Percentiles rank a stretch among this genome's conserved stretches.
phyloP scores from a whole-genome alignment of 352 stramenopile species.

The Phytophthora idaei region DNA sequence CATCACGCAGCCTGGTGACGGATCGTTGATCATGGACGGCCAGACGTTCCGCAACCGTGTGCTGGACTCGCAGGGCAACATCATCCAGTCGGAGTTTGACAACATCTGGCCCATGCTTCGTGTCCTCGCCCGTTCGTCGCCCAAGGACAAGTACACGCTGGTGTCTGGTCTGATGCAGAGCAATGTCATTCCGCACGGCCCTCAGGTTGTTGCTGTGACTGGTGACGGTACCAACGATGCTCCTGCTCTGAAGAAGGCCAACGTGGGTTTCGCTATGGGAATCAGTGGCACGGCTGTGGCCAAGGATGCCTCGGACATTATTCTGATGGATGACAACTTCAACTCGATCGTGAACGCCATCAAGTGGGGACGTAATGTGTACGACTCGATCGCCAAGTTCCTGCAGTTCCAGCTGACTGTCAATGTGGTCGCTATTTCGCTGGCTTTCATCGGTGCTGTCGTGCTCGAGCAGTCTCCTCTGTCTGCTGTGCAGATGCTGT shows the following conservation, averaged over 20 bases:
- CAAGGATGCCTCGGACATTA: conserved; percentile 96
- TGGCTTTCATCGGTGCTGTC: conserved; percentile 90
- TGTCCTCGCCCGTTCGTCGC: conserved; percentile 65
- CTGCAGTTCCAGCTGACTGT: conserved; percentile 97
- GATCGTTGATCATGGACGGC: conserved; percentile 65
- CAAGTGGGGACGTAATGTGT: conserved; percentile 96
- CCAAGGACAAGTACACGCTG: conserved; percentile 73
- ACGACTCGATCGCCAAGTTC: conserved; percentile 97
- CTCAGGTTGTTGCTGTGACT: conserved; percentile 95
- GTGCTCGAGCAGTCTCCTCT: conserved; percentile 75
- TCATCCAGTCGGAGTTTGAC: conserved; percentile 71
- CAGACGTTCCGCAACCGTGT: conserved; percentile 56
- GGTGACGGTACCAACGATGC: conserved; percentile 97
- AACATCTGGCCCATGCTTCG: conserved; percentile 74
- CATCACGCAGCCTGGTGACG: conserved; percentile 51
- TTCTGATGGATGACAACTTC: conserved; percentile 97
- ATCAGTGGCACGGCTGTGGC: conserved; percentile 93
- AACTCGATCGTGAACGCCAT: conserved; percentile 95
- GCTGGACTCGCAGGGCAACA: conserved; percentile 55
- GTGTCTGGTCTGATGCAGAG: conserved; percentile 69
- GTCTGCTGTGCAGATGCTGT: conserved; percentile 96
- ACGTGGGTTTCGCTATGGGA: conserved; percentile 96
- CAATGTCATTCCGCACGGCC: conserved; percentile 53
- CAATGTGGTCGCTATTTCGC: conserved; percentile 92
- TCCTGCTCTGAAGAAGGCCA: conserved; percentile 94